Conservation (phyloP, 441 rosid genomes). For the Gossypium gossypioides region DNA sequence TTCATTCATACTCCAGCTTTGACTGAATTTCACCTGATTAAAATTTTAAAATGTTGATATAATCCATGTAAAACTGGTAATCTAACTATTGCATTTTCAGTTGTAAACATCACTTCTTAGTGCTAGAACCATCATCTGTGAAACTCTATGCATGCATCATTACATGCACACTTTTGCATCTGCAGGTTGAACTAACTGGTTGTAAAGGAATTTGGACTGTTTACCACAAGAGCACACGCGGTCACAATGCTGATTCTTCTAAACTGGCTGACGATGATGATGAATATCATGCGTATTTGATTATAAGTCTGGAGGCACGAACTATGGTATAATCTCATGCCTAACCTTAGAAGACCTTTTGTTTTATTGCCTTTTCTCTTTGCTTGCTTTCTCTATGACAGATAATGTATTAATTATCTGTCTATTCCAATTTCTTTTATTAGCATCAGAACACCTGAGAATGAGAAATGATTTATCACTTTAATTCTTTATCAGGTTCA, state of each 20-base stretch:
- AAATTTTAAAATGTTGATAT: neutral
- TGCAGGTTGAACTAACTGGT: conserved; percentile 91
- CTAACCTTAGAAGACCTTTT: neutral
- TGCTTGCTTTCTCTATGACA: neutral
- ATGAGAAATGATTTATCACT: neutral
- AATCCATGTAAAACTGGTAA: neutral
- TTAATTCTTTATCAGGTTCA: neutral
- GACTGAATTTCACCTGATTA: conserved; percentile 5
- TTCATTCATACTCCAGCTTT: conserved; percentile 22
- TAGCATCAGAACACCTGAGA: conserved; percentile 1
- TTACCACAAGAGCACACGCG: conserved; percentile 84
- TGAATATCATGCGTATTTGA: conserved; percentile 97
- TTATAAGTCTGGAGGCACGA: conserved; percentile 86
- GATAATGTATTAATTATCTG: neutral
- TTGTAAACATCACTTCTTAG: neutral
- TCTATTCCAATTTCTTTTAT: neutral
- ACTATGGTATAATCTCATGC: conserved; percentile 63
- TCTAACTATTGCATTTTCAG: neutral
- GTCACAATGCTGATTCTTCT: conserved; percentile 63
- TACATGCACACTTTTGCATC: conserved; percentile 3
- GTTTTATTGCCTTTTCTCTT: neutral
- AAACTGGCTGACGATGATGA: conserved; percentile 59
- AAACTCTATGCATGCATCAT: neutral
- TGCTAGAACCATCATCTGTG: neutral
- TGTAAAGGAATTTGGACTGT: conserved; percentile 99